These are phyloP conservation scores for Calonectria pauciramosa DNA, from an alignment of 2,329 filamentous ascomycete genomes.

Conservation along the genomic window DNA sequence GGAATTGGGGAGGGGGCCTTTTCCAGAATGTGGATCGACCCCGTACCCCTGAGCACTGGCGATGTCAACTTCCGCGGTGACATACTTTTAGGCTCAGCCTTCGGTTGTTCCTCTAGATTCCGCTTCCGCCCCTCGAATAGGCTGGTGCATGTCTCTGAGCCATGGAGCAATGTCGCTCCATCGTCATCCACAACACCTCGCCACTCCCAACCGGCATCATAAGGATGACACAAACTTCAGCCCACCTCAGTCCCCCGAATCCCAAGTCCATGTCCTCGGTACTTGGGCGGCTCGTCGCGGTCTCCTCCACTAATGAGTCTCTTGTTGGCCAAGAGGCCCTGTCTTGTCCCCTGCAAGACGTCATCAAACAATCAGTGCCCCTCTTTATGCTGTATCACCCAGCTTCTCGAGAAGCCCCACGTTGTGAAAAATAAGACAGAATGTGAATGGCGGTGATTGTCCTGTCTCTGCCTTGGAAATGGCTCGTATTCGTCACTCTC, in stretches of 20 bases:
- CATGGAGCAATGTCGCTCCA: constrained; percentile 21
- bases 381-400: constrained; percentile 30
- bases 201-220: constrained; percentile 18
- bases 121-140: constrained; percentile 22
- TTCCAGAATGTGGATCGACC: constrained; percentile 41
- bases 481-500: constrained; percentile 25
- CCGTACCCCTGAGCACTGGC: constrained; percentile 35
- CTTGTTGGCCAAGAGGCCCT: constrained; percentile 31
- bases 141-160: constrained; percentile 20
- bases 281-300: constrained; percentile 38
- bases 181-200: constrained; percentile 26
- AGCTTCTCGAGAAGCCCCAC: constrained; percentile 9
- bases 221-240: constrained; percentile 30
- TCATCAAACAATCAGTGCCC: constrained; percentile 29
- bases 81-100: constrained; percentile 24
- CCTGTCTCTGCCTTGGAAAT: constrained; percentile 31
- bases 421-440: constrained; percentile 25
- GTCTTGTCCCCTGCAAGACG: constrained; percentile 29
- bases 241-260: constrained; percentile 33
- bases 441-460: constrained; percentile 29
- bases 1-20: constrained; percentile 26
- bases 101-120: constrained; percentile 21
- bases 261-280: constrained; percentile 49
- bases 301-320: constrained; percentile 27
- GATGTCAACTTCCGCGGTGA: constrained; percentile 33